Percentiles rank a stretch among this genome's conserved stretches.
These are phyloP conservation scores for Chlamydomonas sp. DNA, from an alignment of 139 green algal species.

Conservation along the genomic window DNA sequence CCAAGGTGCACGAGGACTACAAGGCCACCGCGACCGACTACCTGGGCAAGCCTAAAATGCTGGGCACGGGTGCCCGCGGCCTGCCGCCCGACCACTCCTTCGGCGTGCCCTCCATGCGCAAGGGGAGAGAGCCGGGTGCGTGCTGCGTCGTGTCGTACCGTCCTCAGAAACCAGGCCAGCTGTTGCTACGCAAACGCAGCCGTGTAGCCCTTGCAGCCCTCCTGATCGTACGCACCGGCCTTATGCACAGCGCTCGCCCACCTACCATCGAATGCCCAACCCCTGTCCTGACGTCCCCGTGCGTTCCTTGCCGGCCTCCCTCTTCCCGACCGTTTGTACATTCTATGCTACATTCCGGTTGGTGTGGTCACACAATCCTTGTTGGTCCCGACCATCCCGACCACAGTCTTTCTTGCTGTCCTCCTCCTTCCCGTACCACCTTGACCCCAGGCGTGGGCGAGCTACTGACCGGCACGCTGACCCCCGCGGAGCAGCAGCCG, in stretches of 20 bases:
- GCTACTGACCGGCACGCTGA: slow-evolving; percentile 62
- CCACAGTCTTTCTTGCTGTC: not conserved
- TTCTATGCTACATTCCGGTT: too few species aligned
- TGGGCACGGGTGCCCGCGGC: slow-evolving; percentile 54
- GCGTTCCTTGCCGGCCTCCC: too few species aligned
- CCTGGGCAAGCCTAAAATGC: slow-evolving; percentile 56
- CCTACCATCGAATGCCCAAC: too few species aligned
- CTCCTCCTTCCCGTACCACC: not conserved
- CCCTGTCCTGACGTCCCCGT: too few species aligned
- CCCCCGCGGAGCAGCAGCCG: slow-evolving; percentile 60
- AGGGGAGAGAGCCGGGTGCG: slow-evolving; percentile 27
- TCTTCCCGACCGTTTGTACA: too few species aligned
- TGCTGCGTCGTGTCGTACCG: too few species aligned
- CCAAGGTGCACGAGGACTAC: slow-evolving; percentile 63
- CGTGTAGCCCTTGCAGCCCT: too few species aligned
- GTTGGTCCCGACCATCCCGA: too few species aligned
- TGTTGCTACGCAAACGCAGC: not conserved
- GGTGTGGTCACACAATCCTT: too few species aligned
- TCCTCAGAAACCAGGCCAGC: not conserved
- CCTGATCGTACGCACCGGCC: too few species aligned
- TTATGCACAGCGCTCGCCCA: too few species aligned
- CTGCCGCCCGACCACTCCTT: slow-evolving; percentile 61
- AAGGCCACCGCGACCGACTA: slow-evolving; percentile 57
- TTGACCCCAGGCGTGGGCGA: slow-evolving; percentile 50
- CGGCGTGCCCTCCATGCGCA: slow-evolving; percentile 60